Evolutionary conservation across 805 yeast genomes (phyloP).

Genomic region (Yarrowia sp.): DNA sequence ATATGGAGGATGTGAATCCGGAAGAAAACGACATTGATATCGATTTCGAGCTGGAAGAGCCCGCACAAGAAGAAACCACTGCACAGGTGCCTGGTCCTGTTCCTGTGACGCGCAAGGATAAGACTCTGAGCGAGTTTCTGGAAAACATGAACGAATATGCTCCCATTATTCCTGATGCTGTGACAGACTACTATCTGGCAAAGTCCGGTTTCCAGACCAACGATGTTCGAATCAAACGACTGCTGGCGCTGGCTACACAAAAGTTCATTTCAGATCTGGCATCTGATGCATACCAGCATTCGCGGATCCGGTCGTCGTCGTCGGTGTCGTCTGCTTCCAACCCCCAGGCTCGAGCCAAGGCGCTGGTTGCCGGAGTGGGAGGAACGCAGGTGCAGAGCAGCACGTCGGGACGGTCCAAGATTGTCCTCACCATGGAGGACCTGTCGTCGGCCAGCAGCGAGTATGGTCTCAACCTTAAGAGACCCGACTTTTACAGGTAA

Average conservation of each 20-base stretch:
- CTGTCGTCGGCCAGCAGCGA: conserved; percentile 88
- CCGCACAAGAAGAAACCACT: conserved; percentile 21
- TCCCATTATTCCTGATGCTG: conserved; percentile 95
- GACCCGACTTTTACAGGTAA: conserved; percentile 92
- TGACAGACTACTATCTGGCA: conserved; percentile 84
- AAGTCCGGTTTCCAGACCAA: conserved; percentile 80
- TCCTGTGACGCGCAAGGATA: conserved; percentile 33
- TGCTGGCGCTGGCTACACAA: conserved; percentile 92
- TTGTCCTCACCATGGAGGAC: conserved; percentile 89
- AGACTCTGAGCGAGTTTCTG: conserved; percentile 65
- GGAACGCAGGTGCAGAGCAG: conserved; percentile 39
- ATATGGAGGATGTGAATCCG: conserved; percentile 23
- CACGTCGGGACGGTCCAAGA: conserved; percentile 58
- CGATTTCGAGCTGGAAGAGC: conserved; percentile 28
- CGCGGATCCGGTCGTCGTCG: conserved; percentile 83
- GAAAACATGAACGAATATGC: conserved; percentile 90
- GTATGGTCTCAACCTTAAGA: conserved; percentile 81
- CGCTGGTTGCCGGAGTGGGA: conserved; percentile 52
- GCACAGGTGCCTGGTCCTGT: conserved; percentile 32
- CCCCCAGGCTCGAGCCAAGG: conserved; percentile 82
- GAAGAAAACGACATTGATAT: conserved; percentile 27
- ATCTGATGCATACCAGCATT: conserved; percentile 93
- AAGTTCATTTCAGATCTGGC: conserved; percentile 93
- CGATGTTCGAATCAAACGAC: conserved; percentile 72
- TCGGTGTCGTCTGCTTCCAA: conserved; percentile 82